Conservation (phyloP, 2,329 filamentous ascomycete genomes). For the Aspergillus melleus region DNA sequence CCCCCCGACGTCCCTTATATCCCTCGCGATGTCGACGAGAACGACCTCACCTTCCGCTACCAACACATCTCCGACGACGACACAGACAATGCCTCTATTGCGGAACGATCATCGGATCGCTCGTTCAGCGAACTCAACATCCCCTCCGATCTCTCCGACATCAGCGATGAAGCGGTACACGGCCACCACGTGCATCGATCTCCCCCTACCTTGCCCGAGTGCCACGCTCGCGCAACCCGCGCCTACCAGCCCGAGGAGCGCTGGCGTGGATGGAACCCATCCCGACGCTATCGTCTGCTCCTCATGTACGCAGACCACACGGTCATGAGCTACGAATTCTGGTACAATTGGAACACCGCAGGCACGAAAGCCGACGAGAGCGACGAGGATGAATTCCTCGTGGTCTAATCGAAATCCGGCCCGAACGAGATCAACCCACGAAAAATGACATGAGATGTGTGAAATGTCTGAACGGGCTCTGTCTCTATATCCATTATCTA, state of each 20-base stretch:
- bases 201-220: slow-evolving; percentile 32
- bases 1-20: slow-evolving; percentile 37
- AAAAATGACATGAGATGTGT: background rate
- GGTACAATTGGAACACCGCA: slow-evolving; percentile 39
- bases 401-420: slow-evolving; percentile 9
- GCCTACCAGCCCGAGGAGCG: slow-evolving; percentile 34
- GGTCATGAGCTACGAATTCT: slow-evolving; percentile 61
- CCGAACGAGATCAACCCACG: too few species aligned
- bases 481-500: background rate
- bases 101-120: background rate
- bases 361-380: slow-evolving; percentile 9
- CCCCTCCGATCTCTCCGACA: background rate
- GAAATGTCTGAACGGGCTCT: background rate
- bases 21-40: slow-evolving; percentile 22
- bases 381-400: slow-evolving; percentile 16
- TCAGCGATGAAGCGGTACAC: slow-evolving; percentile 3
- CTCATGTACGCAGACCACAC: slow-evolving; percentile 59
- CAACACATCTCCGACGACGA: slow-evolving; percentile 11
- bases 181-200: background rate
- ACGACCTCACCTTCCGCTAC: slow-evolving; percentile 23
- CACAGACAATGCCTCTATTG: background rate
- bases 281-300: slow-evolving; percentile 53
- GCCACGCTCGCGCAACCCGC: slow-evolving; percentile 33
- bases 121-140: background rate
- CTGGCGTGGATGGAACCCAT: slow-evolving; percentile 43